Conservation (phyloP, 1,284 basidiomycete genomes). For the Phaffia rhodozyma region DNA sequence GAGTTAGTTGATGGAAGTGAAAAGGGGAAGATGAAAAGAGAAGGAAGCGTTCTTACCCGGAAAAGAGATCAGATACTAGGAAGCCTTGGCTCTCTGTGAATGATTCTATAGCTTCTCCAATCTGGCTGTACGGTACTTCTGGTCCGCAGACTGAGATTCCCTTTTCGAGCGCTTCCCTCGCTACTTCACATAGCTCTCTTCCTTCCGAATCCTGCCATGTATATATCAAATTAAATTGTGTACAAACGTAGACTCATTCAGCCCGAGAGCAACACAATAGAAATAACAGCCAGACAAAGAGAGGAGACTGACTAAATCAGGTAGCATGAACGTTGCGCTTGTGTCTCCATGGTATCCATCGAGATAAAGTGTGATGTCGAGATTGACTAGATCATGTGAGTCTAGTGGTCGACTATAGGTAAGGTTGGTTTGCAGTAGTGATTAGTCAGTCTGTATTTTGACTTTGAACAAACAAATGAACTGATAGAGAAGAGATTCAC, state of each 20-base stretch:
- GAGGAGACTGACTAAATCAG: constrained; percentile 47
- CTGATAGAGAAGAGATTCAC: no score
- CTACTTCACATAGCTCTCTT: constrained; percentile 48
- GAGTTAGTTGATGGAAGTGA: not conserved
- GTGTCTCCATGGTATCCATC: constrained; percentile 78
- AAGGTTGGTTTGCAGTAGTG: not conserved
- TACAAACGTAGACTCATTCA: no score
- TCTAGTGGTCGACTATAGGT: constrained; percentile 54
- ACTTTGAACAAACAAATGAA: no score
- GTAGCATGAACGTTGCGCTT: constrained; percentile 65
- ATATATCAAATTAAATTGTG: no score
- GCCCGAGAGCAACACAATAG: not conserved
- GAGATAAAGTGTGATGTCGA: constrained; percentile 69
- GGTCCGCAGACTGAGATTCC: constrained; percentile 69
- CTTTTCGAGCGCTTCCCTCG: constrained; percentile 53
- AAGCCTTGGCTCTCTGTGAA: constrained; percentile 38
- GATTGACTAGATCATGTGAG: constrained; percentile 68
- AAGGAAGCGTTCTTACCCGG: constrained; percentile 22
- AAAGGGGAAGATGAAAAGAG: not conserved
- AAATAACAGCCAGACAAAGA: not conserved
- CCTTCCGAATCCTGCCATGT: constrained; percentile 52
- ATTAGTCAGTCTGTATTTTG: no score
- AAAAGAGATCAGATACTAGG: constrained; percentile 56
- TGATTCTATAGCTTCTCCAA: constrained; percentile 62
- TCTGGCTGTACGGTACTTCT: constrained; percentile 55